A percentile compares a stretch with the other conserved stretches of the same genome.
Evolutionary conservation across 106 monocot genomes (phyloP).

Genomic region (Vanilla planifolia): DNA sequence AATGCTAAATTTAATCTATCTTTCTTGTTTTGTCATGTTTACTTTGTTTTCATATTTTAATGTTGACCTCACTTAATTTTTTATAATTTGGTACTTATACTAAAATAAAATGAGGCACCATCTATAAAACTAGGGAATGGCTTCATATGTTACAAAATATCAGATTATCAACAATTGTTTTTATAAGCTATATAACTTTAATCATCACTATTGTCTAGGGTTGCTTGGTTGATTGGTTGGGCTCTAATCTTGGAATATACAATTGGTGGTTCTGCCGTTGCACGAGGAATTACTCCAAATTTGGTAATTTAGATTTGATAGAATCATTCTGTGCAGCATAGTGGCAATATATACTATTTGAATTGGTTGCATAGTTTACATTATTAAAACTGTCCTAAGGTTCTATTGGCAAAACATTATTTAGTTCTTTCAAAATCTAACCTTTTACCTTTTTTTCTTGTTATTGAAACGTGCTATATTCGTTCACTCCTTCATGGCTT

Average conservation of each 20-base stretch:
- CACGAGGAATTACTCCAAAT: conserved; percentile 88
- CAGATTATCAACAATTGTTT: no score
- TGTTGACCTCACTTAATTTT: no score
- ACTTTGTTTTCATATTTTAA: not conserved
- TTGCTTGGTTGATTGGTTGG: conserved; percentile 99
- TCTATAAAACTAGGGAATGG: no score
- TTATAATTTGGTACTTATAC: no score
- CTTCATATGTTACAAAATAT: no score
- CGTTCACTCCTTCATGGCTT: no score
- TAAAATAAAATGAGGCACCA: no score
- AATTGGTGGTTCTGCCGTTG: conserved; percentile 94
- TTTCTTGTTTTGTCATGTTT: not conserved
- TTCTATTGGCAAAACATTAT: no score
- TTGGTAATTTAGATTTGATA: conserved; percentile 38
- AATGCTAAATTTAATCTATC: not conserved
- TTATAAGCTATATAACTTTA: not conserved
- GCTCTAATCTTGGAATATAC: conserved; percentile 93
- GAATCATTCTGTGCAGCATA: not conserved
- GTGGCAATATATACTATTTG: not conserved
- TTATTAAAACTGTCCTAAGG: no score
- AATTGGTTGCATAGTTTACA: not conserved
- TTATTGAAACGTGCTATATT: no score
- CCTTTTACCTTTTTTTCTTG: no score
- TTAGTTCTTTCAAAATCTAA: no score
- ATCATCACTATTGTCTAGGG: conserved; percentile 23